Percentiles rank a stretch among this genome's conserved stretches.
phyloP scores from a whole-genome alignment of 2,329 filamentous ascomycete species.

The Alternaria novae-zelandiae region DNA sequence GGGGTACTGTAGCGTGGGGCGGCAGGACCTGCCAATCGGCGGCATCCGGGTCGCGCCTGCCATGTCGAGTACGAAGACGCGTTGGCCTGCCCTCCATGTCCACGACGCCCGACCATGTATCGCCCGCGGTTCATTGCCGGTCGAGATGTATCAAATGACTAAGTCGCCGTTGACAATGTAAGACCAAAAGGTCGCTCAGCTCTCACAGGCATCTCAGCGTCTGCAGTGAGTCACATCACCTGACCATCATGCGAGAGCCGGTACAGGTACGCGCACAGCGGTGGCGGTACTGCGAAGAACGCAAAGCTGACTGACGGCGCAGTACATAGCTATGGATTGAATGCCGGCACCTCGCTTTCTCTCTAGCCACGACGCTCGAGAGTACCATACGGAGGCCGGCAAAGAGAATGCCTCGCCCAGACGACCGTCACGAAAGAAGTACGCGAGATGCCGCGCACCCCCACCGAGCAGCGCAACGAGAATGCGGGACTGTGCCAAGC shows the following conservation, averaged over 20 bases:
- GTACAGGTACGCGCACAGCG: not conserved
- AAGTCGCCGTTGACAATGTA: not conserved
- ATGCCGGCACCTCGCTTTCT: not conserved
- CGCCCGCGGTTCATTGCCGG: not conserved
- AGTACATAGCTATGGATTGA: not conserved
- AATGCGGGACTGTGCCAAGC: not conserved
- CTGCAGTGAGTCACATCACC: not conserved
- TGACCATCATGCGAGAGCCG: not conserved
- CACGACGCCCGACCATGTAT: not conserved
- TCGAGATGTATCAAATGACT: not conserved
- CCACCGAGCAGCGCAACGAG: not conserved
- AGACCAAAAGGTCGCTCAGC: not conserved
- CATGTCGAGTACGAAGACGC: not conserved
- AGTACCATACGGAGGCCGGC: not conserved
- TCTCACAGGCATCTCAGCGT: not conserved
- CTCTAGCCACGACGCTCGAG: not conserved
- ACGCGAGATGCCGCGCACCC: not conserved
- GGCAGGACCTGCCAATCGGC: not conserved
- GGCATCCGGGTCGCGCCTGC: not conserved
- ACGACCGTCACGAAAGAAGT: not conserved
- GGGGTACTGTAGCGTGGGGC: not conserved
- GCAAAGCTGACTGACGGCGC: not conserved
- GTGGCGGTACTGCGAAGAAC: not conserved
- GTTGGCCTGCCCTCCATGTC: not conserved
- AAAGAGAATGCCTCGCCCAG: not conserved